Evolutionary conservation across 441 rosid genomes (phyloP), one percentile per base, ranked within the genome.

Genomic region (Gossypium aridum): DNA sequence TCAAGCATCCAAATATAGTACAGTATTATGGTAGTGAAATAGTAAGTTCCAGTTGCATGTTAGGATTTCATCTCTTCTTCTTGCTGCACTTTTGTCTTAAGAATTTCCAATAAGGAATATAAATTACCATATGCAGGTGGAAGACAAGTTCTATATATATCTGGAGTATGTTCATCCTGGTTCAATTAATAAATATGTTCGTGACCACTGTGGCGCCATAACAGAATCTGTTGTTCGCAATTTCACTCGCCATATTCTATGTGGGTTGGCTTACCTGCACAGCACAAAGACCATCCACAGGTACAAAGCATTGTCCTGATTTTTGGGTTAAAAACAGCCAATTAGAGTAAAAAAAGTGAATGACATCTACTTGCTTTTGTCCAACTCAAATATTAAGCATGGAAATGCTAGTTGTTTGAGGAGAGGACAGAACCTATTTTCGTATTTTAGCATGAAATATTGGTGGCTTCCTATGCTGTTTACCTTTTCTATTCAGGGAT

Each of bases 11-110:
- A 34, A 95, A 95, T 80, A 95, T 93, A 67, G 99, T 95, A 81
- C 99, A 93, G 84, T 95, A 95, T 80, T 91, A 90, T 79, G 99
- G 99, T 62, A 96, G 99, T 83, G 97, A 93, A 84, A 90, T 83
- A 79, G 99, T 96, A 75, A 89, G 99, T 88, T 43, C 81, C 57
- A 71, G 61, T 70, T 73, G 22, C 68, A 20, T 37, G 75, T 67
- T 68, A 53, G 31, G 51, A 47, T 70, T 73, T 16, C 34, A 31
- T 76, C 16, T 26, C 54, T 37, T 16, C 28, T 22, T 72, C 14
- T 12, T 34, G 13, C 31, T 47, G 3, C 53, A 23, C 43, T 14
- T 72, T n/a, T 61, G 25, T 55, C 31, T 47, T 26, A 45, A 69
- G 75, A 79, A 62, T 34, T 64, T 66, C 64, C 43, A 59, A 70